Conservation (phyloP, 192 early-diverging fungal species). For the Fimicolochytrium jonesii region DNA sequence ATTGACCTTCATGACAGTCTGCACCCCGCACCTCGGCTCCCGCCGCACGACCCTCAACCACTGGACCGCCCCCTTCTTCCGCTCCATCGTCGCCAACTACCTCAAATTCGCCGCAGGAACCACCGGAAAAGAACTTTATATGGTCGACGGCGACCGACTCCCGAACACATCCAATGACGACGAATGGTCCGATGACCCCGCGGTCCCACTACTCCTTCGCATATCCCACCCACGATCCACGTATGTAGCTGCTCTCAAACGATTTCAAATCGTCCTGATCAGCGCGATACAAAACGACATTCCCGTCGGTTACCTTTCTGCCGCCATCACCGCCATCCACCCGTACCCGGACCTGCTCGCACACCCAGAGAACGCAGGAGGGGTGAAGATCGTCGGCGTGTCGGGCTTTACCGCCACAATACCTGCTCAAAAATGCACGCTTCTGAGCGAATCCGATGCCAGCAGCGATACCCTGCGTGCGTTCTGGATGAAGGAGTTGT, state of each 20-base stretch:
- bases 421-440: not conserved
- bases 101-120: not conserved
- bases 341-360: conserved; percentile 9
- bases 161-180: not conserved
- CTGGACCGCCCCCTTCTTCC: conserved; percentile 2
- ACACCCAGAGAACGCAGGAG: not conserved
- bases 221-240: not conserved
- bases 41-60: not conserved
- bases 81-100: not conserved
- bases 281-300: conserved; percentile 10
- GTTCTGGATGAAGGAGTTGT: not conserved
- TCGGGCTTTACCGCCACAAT: not conserved
- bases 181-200: not conserved
- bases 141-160: conserved; percentile 9
- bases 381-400: not conserved
- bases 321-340: conserved; percentile 4
- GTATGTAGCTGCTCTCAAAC: not conserved
- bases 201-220: not conserved
- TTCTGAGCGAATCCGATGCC: not conserved
- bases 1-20: conserved; percentile 22
- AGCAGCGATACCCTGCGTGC: not conserved
- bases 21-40: conserved; percentile 19
- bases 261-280: conserved; percentile 1
- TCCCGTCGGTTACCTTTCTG: conserved; percentile 20
- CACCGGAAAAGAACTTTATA: conserved; percentile 12